Conservation (phyloP, 495 filamentous ascomycete species). For the Lasiosphaeriaceae sp. region DNA sequence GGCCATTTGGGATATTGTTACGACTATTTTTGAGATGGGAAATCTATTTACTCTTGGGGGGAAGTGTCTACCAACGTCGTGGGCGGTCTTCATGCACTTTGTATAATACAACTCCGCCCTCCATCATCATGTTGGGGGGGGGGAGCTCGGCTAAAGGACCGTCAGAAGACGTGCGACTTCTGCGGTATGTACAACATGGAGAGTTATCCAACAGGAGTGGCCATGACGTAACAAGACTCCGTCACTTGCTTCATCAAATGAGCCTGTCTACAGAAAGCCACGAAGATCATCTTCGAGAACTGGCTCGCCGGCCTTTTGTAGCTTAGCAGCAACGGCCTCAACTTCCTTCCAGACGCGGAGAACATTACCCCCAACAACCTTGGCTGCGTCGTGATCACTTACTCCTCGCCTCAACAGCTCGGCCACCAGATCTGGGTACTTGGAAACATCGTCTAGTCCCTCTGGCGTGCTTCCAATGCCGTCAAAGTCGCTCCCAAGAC, state of each 20-base stretch:
- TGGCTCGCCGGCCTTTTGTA: conserved; percentile 56
- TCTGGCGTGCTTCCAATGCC: conserved; percentile 55
- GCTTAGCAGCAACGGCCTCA: conserved; percentile 57
- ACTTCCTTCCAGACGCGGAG: conserved; percentile 73
- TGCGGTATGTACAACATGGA: background rate
- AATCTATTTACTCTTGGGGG: too few species aligned
- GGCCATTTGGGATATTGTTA: background rate
- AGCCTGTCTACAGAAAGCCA: conserved; percentile 6
- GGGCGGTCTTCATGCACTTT: too few species aligned
- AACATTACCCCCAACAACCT: conserved; percentile 70
- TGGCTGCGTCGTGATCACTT: conserved; percentile 60
- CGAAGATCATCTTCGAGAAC: conserved; percentile 59
- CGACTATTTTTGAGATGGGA: background rate
- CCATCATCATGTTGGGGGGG: too few species aligned
- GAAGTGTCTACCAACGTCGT: too few species aligned
- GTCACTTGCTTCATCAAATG: background rate
- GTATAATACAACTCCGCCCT: too few species aligned
- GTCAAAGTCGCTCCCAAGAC: conserved; percentile 72
- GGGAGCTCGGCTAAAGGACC: too few species aligned
- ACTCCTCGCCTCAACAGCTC: conserved; percentile 67
- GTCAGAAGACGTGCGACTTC: background rate
- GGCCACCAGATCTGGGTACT: conserved; percentile 74
- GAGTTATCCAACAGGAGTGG: too few species aligned
- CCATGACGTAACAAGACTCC: too few species aligned
- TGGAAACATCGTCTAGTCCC: conserved; percentile 75